Percentiles rank a stretch among this genome's conserved stretches.
These are phyloP conservation scores for Geoglossum glabrum DNA, from an alignment of 495 filamentous ascomycete genomes.

Conservation along the genomic window DNA sequence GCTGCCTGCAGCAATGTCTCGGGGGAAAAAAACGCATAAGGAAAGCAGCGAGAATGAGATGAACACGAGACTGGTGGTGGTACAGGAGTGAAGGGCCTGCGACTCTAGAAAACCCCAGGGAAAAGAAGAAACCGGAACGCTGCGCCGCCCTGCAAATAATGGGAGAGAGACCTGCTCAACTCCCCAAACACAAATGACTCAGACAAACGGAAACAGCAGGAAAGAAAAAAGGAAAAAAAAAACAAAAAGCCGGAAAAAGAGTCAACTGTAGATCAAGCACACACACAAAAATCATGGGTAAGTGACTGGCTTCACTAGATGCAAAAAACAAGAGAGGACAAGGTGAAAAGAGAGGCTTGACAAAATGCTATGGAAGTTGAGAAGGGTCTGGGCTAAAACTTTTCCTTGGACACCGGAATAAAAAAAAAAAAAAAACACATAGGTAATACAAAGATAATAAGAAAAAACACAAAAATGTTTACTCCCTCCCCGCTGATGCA, in stretches of 20 bases:
- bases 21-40: no score
- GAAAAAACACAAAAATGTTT: background rate
- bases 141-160: no score
- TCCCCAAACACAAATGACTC: no score
- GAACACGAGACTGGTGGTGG: background rate
- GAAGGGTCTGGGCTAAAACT: background rate
- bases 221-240: no score
- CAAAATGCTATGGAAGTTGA: background rate
- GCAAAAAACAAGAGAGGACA: background rate
- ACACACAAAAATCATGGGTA: no score
- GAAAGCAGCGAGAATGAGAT: background rate
- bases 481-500: no score
- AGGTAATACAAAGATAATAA: background rate
- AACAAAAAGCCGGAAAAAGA: background rate
- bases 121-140: background rate
- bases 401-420: background rate
- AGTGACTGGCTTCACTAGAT: background rate
- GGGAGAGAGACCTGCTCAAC: no score
- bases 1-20: no score
- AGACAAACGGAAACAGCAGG: no score
- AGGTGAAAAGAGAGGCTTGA: background rate
- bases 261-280: no score
- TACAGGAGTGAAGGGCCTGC: background rate
- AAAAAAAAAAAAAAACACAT: no score
- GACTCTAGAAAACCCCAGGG: background rate